Evolutionary conservation across 148 eudicot genomes (phyloP), one percentile per base, ranked within the genome.

Genomic region (Amaranthus cruentus): DNA sequence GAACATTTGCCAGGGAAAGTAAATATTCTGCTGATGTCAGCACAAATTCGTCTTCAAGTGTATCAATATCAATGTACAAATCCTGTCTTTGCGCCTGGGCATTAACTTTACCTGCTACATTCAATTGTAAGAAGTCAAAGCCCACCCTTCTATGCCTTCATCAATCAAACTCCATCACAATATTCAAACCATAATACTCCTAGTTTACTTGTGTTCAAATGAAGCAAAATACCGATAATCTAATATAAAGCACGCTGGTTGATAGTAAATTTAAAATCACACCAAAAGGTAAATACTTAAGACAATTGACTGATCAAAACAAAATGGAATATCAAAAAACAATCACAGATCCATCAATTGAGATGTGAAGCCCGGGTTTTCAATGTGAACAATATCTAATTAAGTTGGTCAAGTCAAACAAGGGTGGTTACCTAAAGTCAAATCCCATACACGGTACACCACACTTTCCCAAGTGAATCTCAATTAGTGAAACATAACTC

Each of bases 11-110:
- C 81, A 89, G 73, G 14, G 92, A 88, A 80, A 96, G 99, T 76
- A 83, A 54, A 81, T 90, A 79, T 75, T 92, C 94, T 15, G 94
- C 97, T 70, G 94, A 90, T 28, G 97, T 81, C 68, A 96, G 73
- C 78, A 96, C 83, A 75, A 82, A 96, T 84, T 96, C 99, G 47
- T 90, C 96, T 78, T 96, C 99, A 77, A 96, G 97, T 77, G 85
- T 84, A 83, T 92, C 90, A 66, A 89, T 74, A 74, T 85, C 85
- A 46, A 96, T 52, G 79, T 82, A 89, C 46, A 83, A 70, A 69
- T 81, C 83, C 61, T 59, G 82, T 48, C 77, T 84, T 70, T 84
- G 85, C 68, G 85, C 66, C 58, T 76, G 87, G 71, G 55, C 72
- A 76, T 79, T 83, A 82, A 62, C 73, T 59, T 56, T 78, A 76